Evolutionary conservation across 192 early-diverging fungal genomes (phyloP), one percentile per base, ranked within the genome.

Genomic region (Fimicolochytrium jonesii): DNA sequence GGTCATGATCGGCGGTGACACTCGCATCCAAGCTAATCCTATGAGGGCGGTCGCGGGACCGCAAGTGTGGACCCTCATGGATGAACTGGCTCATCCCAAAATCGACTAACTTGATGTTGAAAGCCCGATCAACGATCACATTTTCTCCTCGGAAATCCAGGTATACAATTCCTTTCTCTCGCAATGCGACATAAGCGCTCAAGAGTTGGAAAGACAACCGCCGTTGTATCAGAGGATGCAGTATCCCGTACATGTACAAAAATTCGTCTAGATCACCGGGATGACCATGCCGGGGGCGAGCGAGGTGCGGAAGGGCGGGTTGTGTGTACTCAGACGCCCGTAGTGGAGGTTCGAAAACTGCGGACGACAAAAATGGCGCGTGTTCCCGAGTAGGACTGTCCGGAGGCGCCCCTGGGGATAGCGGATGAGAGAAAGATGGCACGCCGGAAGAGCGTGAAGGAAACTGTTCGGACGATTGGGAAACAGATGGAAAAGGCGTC

Each of bases 61-160:
- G n/a, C n/a, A n/a, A n/a, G n/a, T n/a, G n/a, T n/a, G n/a, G n/a
- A n/a, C n/a, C n/a, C n/a, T n/a, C n/a, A n/a, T n/a, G n/a, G n/a
- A n/a, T n/a, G 31, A 33, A 37, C 42, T 72, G 71, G 7, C 44
- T 29, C 63, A 71, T 67, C 7, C 69, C 69, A 56, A 71, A 71
- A 61, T 71, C 69, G 35, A 71, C 58, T 1, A 71, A 30, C 7
- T 34, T 61, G n/a, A 66, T 28, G 22, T 48, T 56, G 71, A 90
- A 44, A 17, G 23, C 58, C 41, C 64, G 52, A 45, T 66, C 59
- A 26, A 67, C 44, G 15, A 71, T 32, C 15, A 71, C 41, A 36
- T 71, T 67, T 35, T 71, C 64, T 28, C 65, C 64, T 26, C 69
- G 52, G 33, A 71, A 71, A 31, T 71, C 65, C 23, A 72, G 61